phyloP scores from a whole-genome alignment of 2,329 filamentous ascomycete species.

The Xylaria sp. region DNA sequence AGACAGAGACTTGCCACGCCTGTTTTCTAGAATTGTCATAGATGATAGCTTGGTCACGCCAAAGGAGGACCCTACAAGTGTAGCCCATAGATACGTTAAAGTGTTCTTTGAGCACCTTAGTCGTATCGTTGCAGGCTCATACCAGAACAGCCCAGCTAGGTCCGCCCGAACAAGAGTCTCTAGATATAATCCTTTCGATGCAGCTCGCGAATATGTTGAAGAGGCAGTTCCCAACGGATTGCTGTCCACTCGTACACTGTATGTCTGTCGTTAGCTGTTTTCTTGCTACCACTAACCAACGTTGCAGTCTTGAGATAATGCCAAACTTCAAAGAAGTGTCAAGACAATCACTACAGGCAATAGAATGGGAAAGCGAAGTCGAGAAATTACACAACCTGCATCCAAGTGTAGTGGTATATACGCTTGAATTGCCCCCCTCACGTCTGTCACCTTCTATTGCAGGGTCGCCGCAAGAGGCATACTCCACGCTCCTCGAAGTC shows the following conservation, averaged over 20 bases:
- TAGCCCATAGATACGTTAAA: constrained; percentile 36
- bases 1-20: constrained; percentile 32
- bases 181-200: constrained; percentile 40
- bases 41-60: constrained; percentile 38
- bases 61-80: constrained; percentile 8
- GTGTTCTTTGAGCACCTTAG: constrained; percentile 42
- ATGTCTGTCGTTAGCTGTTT: constrained; percentile 22
- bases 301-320: constrained; percentile 43
- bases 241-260: constrained; percentile 44
- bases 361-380: constrained; percentile 46
- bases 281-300: constrained; percentile 32
- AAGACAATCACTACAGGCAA: constrained; percentile 33
- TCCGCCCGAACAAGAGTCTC: constrained; percentile 18
- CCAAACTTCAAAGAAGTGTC: constrained; percentile 32
- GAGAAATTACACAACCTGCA: constrained; percentile 40
- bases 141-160: constrained; percentile 8
- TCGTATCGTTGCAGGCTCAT: not conserved
- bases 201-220: constrained; percentile 35
- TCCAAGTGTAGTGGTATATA: constrained; percentile 38
- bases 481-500: constrained; percentile 38
- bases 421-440: constrained; percentile 35
- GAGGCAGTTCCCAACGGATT: constrained; percentile 36
- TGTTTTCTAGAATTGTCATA: constrained; percentile 42
- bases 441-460: constrained; percentile 29
- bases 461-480: constrained; percentile 41